Percentiles rank a stretch among this genome's conserved stretches.
These are phyloP conservation scores for Quercus parvula DNA, from an alignment of 306 rosid species.

Conservation along the genomic window DNA sequence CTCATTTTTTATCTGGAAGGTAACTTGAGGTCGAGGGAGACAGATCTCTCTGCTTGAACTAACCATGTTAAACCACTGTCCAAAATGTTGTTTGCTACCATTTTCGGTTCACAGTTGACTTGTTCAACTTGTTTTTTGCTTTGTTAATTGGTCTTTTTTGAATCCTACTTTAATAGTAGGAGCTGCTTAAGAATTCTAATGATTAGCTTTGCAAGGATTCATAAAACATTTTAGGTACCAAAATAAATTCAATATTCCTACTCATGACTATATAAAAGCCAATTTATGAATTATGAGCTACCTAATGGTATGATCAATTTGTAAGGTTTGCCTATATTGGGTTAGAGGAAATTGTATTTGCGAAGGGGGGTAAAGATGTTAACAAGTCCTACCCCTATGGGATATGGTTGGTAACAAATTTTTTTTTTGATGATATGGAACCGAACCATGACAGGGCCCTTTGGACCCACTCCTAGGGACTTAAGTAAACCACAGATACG, in stretches of 20 bases:
- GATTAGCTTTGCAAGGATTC: background rate
- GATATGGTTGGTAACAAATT: too few species aligned
- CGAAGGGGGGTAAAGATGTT: too few species aligned
- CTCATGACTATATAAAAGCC: background rate
- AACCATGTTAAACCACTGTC: background rate
- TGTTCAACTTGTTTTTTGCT: background rate
- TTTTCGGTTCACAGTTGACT: background rate
- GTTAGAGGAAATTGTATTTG: background rate
- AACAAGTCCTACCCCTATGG: too few species aligned
- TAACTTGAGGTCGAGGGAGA: background rate
- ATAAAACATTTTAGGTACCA: background rate
- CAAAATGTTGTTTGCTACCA: background rate
- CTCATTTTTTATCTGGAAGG: background rate
- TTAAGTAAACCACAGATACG: too few species aligned
- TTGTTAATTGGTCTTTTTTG: background rate
- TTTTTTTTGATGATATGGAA: too few species aligned
- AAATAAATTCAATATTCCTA: background rate
- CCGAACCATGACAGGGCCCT: too few species aligned
- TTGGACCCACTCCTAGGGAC: too few species aligned
- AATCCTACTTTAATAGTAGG: background rate
- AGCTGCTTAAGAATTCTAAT: background rate
- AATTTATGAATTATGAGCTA: background rate
- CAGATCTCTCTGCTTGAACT: background rate
- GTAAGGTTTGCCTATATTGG: background rate
- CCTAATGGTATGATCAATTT: background rate